Conservation (phyloP, 2,329 filamentous ascomycete genomes). For the Trichoderma sp. region DNA sequence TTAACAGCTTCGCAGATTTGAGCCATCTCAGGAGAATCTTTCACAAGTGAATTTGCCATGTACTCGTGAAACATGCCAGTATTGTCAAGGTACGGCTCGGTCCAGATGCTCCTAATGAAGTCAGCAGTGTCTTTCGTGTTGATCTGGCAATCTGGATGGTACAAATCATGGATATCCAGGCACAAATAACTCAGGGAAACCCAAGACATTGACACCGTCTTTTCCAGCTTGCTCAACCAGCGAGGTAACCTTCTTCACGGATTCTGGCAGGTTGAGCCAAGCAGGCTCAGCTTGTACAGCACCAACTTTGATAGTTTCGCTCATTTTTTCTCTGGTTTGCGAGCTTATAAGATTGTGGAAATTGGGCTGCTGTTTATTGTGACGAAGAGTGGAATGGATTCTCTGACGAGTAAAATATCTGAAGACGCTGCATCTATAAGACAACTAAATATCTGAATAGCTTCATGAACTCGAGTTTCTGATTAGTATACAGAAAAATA, state of each 20-base stretch:
- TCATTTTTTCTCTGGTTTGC: not conserved
- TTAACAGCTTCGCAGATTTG: slow-evolving; percentile 38
- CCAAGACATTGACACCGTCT: slow-evolving; percentile 51
- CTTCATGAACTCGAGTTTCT: not conserved
- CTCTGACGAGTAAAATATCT: not conserved
- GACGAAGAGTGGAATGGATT: not conserved
- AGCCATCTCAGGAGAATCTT: slow-evolving; percentile 41
- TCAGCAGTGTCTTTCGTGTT: not conserved
- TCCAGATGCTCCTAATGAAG: slow-evolving; percentile 1
- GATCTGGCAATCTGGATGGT: not conserved
- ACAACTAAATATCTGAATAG: not conserved
- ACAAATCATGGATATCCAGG: slow-evolving; percentile 50
- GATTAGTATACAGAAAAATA: not conserved
- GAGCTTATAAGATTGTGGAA: not conserved
- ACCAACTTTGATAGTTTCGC: slow-evolving; percentile 37
- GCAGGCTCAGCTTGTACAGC: slow-evolving; percentile 58
- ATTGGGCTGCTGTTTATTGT: too few relatives aligned
- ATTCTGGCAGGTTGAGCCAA: slow-evolving; percentile 55
- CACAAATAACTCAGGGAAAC: slow-evolving; percentile 52
- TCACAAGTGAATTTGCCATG: slow-evolving; percentile 26
- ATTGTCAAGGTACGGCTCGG: not conserved
- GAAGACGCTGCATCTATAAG: not conserved
- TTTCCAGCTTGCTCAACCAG: slow-evolving; percentile 53
- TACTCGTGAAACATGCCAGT: not conserved
- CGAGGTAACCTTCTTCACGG: slow-evolving; percentile 53